Evolutionary conservation across 2,329 filamentous ascomycete species (phyloP).

Genomic region (Cercospora sojina): DNA sequence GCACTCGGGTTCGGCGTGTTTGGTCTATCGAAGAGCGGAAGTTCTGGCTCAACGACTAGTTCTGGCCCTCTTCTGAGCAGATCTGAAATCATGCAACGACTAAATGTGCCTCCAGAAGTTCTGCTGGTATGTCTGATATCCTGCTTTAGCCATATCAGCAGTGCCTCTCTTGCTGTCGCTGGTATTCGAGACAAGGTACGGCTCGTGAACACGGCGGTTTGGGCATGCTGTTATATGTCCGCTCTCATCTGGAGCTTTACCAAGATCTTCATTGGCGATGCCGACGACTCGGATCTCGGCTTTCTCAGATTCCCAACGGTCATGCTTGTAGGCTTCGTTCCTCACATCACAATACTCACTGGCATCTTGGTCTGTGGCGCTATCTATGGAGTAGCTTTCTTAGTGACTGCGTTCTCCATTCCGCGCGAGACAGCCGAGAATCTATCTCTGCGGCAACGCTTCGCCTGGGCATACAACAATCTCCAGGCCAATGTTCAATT

Average conservation of each 20-base stretch:
- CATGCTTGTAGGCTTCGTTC: constrained; percentile 91
- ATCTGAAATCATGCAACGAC: constrained; percentile 64
- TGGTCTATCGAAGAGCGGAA: constrained; percentile 46
- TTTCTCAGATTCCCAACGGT: constrained; percentile 88
- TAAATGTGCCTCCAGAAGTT: constrained; percentile 88
- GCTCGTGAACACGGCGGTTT: constrained; percentile 83
- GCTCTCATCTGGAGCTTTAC: constrained; percentile 76
- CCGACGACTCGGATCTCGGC: constrained; percentile 64
- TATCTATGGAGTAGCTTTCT: constrained; percentile 76
- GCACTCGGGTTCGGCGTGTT: constrained; percentile 75
- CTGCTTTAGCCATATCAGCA: constrained; percentile 81
- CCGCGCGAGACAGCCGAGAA: constrained; percentile 51
- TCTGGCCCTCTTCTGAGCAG: constrained; percentile 32
- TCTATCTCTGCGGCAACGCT: constrained; percentile 57
- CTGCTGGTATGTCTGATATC: constrained; percentile 85
- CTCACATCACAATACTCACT: constrained; percentile 79
- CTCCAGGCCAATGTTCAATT: constrained; percentile 90
- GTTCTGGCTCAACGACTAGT: constrained; percentile 29
- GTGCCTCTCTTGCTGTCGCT: constrained; percentile 77
- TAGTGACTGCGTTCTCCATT: constrained; percentile 70
- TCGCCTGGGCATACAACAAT: constrained; percentile 74
- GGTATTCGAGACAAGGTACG: constrained; percentile 76
- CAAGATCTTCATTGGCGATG: constrained; percentile 40
- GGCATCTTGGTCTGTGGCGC: constrained; percentile 73
- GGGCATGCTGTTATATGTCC: constrained; percentile 86